phyloP scores from a whole-genome alignment of 2,329 filamentous ascomycete genomes.

The Cercospora sojina region DNA sequence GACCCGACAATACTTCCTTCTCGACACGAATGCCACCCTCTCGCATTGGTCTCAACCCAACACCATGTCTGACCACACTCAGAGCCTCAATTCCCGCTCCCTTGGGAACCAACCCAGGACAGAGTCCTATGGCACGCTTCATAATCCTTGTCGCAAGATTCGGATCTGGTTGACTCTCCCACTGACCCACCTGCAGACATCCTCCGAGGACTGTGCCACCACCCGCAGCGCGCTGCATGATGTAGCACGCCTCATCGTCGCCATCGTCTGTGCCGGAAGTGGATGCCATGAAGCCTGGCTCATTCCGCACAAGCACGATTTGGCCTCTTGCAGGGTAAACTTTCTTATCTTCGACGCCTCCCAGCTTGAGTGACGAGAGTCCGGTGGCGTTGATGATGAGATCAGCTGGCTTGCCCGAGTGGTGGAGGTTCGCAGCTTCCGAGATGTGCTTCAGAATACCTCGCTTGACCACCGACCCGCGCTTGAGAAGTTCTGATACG shows the following conservation, averaged over 20 bases:
- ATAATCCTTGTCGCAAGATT: conserved; percentile 82
- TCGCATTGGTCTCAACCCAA: conserved; percentile 75
- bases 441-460: conserved; percentile 61
- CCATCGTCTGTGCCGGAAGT: conserved; percentile 73
- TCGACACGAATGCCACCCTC: conserved; percentile 74
- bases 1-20: conserved; percentile 62
- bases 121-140: conserved; percentile 67
- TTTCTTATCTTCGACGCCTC: conserved; percentile 73
- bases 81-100: conserved; percentile 70
- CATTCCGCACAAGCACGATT: conserved; percentile 78
- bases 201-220: conserved; percentile 87
- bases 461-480: conserved; percentile 60
- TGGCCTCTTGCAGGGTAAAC: conserved; percentile 80
- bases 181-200: conserved; percentile 74
- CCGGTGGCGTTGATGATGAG: conserved; percentile 85
- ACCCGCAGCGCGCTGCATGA: conserved; percentile 76
- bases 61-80: conserved; percentile 75
- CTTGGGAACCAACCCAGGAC: conserved; percentile 60
- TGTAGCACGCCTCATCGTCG: conserved; percentile 69
- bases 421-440: conserved; percentile 64
- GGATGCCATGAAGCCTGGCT: conserved; percentile 66
- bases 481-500: conserved; percentile 71
- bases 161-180: conserved; percentile 75
- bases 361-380: conserved; percentile 69
- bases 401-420: conserved; percentile 58